Evolutionary conservation across 345 rosid species (phyloP).

Genomic region (Rhodamnia rubescens): DNA sequence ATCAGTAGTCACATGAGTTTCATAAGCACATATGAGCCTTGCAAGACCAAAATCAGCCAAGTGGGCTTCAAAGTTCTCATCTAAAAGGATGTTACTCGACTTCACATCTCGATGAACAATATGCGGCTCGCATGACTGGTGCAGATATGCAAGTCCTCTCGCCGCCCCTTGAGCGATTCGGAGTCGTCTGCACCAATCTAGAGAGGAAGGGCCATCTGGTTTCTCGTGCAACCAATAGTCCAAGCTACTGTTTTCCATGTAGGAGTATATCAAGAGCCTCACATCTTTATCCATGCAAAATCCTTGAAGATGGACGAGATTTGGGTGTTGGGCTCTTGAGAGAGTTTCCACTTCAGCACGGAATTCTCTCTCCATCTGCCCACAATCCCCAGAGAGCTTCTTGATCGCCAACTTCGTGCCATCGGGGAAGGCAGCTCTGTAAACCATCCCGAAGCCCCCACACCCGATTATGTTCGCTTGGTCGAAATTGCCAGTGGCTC

Average conservation of each 20-base stretch:
- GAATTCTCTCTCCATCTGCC: conserved; percentile 83
- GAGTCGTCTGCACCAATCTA: conserved; percentile 60
- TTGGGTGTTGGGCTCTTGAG: conserved; percentile 79
- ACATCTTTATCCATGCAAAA: conserved; percentile 48
- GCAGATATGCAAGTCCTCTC: conserved; percentile 59
- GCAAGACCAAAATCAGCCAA: conserved; percentile 91
- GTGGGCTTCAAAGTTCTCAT: conserved; percentile 67
- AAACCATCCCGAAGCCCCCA: conserved; percentile 86
- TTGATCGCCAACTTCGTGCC: conserved; percentile 67
- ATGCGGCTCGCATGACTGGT: conserved; percentile 71
- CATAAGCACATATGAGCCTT: conserved; percentile 58
- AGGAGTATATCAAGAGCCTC: conserved; percentile 71
- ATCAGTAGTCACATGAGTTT: conserved; percentile 79
- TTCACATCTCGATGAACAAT: conserved; percentile 80
- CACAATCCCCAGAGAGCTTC: conserved; percentile 74
- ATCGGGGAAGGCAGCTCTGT: conserved; percentile 57
- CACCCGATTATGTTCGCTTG: conserved; percentile 81
- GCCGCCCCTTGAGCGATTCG: conserved; percentile 69
- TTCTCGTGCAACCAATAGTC: conserved; percentile 89
- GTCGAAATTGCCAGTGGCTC: conserved; percentile 61
- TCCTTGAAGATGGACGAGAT: conserved; percentile 75
- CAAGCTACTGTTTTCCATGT: conserved; percentile 84
- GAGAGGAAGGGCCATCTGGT: conserved; percentile 44
- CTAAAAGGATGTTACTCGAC: conserved; percentile 74
- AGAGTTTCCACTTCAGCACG: conserved; percentile 82